These are phyloP conservation scores for Carex littledalei DNA, from an alignment of 176 grass and related monocot genomes.

Conservation along the genomic window DNA sequence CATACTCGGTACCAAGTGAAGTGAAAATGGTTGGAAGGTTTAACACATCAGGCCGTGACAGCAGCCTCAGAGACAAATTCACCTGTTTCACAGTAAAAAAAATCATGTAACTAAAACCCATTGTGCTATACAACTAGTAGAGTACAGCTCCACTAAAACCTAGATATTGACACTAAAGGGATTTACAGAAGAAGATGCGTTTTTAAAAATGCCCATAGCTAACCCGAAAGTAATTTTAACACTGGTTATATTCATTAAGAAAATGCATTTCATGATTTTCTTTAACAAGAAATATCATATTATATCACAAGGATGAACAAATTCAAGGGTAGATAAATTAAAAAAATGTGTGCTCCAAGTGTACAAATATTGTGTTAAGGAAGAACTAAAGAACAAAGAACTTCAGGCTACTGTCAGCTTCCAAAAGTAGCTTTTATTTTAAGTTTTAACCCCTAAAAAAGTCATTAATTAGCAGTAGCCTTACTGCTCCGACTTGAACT, in stretches of 20 bases:
- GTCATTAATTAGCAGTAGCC: not conserved
- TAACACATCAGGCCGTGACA: constrained; percentile 78
- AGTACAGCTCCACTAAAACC: not conserved
- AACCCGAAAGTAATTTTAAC: too few species aligned
- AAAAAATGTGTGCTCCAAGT: not conserved
- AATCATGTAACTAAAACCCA: not conserved
- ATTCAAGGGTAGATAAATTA: not conserved
- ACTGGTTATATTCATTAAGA: too few species aligned
- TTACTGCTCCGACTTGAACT: not conserved
- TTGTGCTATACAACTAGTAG: not conserved
- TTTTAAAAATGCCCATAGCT: not conserved
- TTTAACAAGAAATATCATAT: not conserved
- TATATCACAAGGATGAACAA: not conserved
- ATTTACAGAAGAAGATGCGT: not conserved
- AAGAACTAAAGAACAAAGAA: not conserved
- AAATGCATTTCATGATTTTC: not conserved
- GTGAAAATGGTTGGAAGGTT: constrained; percentile 98
- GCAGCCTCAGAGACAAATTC: constrained; percentile 83
- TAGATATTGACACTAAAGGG: not conserved
- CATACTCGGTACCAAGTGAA: constrained; percentile 95
- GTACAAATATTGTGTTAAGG: not conserved
- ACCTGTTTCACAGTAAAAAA: constrained; percentile 23
- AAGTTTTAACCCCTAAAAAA: too few species aligned
- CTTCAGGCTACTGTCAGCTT: not conserved
- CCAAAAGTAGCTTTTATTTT: not conserved